These are phyloP conservation scores for Boletus speciosus DNA, from an alignment of 768 basidiomycete species.

Conservation along the genomic window DNA sequence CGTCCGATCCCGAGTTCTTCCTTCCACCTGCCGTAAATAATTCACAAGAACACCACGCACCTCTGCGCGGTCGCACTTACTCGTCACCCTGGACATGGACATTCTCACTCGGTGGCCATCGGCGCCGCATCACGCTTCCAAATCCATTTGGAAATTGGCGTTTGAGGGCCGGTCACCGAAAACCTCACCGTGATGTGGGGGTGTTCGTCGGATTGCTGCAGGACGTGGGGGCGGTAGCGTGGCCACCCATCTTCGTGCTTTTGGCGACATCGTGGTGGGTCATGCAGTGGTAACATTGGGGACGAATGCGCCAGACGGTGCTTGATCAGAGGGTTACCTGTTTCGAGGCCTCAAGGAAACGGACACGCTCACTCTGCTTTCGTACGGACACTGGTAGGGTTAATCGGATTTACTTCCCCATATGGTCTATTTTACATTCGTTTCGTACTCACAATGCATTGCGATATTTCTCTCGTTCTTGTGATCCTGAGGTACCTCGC, in stretches of 20 bases:
- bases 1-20: conserved; percentile 7
- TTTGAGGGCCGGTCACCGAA: conserved; percentile 6
- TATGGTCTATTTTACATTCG: not conserved
- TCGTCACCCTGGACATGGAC: conserved; percentile 22
- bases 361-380: not conserved
- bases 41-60: conserved; percentile 3
- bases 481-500: not conserved
- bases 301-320: not conserved
- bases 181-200: conserved; percentile 19
- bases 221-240: conserved; percentile 36
- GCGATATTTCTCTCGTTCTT: not conserved
- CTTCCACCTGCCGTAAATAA: conserved; percentile 19
- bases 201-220: conserved; percentile 27
- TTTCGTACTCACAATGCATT: not conserved
- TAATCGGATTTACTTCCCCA: not conserved
- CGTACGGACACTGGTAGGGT: not conserved
- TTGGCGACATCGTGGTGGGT: conserved; percentile 34
- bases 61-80: conserved; percentile 14
- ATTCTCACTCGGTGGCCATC: conserved; percentile 23
- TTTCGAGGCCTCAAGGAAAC: not conserved
- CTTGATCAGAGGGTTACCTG: not conserved
- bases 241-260: conserved; percentile 35
- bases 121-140: conserved; percentile 23
- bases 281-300: conserved; percentile 19
- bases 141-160: conserved; percentile 14